Percentiles rank a stretch among this genome's conserved stretches.
phyloP scores from a whole-genome alignment of 164 flowering plant genomes.

The Malania oleifera region DNA sequence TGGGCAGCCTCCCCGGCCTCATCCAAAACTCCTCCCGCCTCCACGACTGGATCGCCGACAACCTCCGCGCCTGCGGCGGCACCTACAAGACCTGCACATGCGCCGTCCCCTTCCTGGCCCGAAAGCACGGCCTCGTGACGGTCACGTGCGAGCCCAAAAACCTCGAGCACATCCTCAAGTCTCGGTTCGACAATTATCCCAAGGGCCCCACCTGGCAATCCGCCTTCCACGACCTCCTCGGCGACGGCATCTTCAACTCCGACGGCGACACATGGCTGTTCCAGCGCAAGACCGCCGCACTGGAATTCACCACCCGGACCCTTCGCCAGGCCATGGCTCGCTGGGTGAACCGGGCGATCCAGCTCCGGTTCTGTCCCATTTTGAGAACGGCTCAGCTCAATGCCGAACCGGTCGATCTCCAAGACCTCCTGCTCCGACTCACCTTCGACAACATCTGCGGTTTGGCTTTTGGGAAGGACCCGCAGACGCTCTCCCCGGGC shows the following conservation, averaged over 20 bases:
- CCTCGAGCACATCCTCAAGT: constrained; percentile 57
- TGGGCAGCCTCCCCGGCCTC: constrained; percentile 67
- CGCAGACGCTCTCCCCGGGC: constrained; percentile 46
- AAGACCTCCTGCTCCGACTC: constrained; percentile 57
- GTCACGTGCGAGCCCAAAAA: constrained; percentile 73
- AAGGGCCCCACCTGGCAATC: constrained; percentile 72
- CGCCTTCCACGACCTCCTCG: constrained; percentile 60
- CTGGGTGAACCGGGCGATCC: constrained; percentile 61
- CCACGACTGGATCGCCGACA: constrained; percentile 77
- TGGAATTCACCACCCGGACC: constrained; percentile 62
- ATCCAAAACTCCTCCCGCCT: constrained; percentile 40
- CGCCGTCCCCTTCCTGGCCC: constrained; percentile 49
- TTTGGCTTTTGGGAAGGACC: constrained; percentile 60
- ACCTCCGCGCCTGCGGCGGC: constrained; percentile 51
- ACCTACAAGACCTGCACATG: constrained; percentile 68
- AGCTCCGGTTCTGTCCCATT: constrained; percentile 46
- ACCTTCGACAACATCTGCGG: constrained; percentile 76
- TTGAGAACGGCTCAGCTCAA: constrained; percentile 38
- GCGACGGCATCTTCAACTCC: constrained; percentile 65
- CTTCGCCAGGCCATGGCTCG: constrained; percentile 69
- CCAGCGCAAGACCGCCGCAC: constrained; percentile 57
- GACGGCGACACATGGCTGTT: constrained; percentile 75
- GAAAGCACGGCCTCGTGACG: constrained; percentile 56
- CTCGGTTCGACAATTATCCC: constrained; percentile 56
- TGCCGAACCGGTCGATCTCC: constrained; percentile 43